Conservation (phyloP, 2,329 filamentous ascomycete species). For the Cladorrhinum sp. region DNA sequence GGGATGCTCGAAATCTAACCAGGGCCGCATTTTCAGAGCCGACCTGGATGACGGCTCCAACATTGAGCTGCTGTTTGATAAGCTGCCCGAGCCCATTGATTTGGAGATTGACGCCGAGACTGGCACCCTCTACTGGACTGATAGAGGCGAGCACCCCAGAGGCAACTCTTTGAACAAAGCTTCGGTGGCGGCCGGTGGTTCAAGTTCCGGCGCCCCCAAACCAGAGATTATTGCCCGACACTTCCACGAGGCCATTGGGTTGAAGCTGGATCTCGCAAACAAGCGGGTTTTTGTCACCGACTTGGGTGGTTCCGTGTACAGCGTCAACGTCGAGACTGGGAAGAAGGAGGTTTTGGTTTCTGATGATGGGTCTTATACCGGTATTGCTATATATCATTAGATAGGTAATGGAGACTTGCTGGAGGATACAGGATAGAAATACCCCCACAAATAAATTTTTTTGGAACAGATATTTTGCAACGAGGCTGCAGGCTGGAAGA, state of each 20-base stretch:
- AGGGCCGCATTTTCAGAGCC: conserved; percentile 53
- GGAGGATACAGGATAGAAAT: too few relatives aligned
- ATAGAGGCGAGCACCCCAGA: conserved; percentile 53
- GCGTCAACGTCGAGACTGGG: conserved; percentile 29
- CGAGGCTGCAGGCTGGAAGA: too few relatives aligned
- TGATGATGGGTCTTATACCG: conserved; percentile 3
- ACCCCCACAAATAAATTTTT: too few relatives aligned
- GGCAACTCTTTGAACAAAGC: conserved; percentile 52
- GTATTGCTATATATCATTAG: neutral
- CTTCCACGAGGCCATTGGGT: conserved; percentile 46
- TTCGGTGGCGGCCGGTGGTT: neutral
- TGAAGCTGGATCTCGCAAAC: conserved; percentile 38
- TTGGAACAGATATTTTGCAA: too few relatives aligned
- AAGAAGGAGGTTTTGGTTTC: conserved; percentile 11
- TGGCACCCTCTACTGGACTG: conserved; percentile 56
- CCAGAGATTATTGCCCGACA: conserved; percentile 29
- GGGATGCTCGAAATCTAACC: conserved; percentile 46
- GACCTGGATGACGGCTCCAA: conserved; percentile 41
- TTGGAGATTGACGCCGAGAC: conserved; percentile 48
- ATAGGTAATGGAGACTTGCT: too few relatives aligned
- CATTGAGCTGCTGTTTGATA: conserved; percentile 40
- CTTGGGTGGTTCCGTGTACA: conserved; percentile 38
- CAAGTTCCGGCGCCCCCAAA: neutral
- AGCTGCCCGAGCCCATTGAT: conserved; percentile 55
- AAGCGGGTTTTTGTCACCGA: conserved; percentile 38